Evolutionary conservation across 108 stramenopile species (phyloP).

Genomic region (Pseudonitzschia multistriata): DNA sequence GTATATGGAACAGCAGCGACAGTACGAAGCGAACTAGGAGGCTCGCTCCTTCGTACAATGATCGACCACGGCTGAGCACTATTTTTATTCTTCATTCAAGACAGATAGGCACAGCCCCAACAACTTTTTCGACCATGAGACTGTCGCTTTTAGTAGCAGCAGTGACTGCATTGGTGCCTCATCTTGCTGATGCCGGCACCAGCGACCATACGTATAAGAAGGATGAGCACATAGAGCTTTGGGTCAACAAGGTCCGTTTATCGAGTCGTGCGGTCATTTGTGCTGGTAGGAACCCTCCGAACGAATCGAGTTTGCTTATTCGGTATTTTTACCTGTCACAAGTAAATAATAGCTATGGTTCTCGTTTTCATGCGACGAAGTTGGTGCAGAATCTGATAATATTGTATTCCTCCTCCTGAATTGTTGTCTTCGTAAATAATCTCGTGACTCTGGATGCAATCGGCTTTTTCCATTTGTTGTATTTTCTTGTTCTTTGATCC

Average conservation of each 20-base stretch:
- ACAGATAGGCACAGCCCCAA: too few species aligned
- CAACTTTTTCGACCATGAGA: slow-evolving; percentile 15
- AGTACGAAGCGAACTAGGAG: too few species aligned
- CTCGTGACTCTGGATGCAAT: slow-evolving; percentile 1
- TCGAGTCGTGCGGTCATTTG: slow-evolving; percentile 19
- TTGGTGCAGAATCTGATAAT: too few species aligned
- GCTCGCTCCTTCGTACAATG: too few species aligned
- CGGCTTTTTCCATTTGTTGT: background rate
- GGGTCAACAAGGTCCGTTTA: slow-evolving; percentile 88
- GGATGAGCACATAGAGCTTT: slow-evolving; percentile 88
- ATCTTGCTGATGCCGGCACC: slow-evolving; percentile 17
- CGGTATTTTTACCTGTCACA: too few species aligned
- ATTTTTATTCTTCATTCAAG: too few species aligned
- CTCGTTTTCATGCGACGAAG: too few species aligned
- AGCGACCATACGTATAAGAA: slow-evolving; percentile 69
- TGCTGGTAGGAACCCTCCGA: background rate
- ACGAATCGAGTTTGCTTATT: too few species aligned
- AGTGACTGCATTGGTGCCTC: slow-evolving; percentile 16
- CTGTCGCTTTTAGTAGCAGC: slow-evolving; percentile 20
- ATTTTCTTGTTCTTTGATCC: background rate
- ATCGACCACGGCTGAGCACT: too few species aligned
- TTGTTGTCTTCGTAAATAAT: background rate
- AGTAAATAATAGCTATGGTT: too few species aligned
- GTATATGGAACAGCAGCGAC: too few species aligned
- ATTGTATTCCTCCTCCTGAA: background rate